Evolutionary conservation across 768 basidiomycete species (phyloP), one percentile per base, ranked within the genome.

Genomic region (Lentinula guzmanii): DNA sequence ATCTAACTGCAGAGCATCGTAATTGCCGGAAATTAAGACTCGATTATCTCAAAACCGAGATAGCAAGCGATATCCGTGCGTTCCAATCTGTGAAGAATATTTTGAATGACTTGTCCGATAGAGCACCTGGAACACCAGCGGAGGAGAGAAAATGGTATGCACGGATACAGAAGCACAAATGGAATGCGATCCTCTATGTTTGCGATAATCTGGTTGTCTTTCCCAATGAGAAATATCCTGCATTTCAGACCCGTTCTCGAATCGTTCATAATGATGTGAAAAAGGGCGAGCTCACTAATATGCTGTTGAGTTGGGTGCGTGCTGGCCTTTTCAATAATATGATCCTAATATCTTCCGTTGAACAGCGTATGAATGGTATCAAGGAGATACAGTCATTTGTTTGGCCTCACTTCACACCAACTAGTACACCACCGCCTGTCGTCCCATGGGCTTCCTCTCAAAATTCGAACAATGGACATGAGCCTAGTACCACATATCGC

Each of bases 171-270:
- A n/a, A 42, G 33, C n/a, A 37, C 8, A 58, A 42, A 18, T 58
- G 56, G 56, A 7, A n/a, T 21, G 33, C 39, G 5, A 18, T 58
- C 7, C n/a, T 33, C 16, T 58, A 58, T 18, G 35, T 58, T 16
- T 58, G 56, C 21, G 33, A 58, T 58, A 39, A 58, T 33, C 56
- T 58, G 7, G 41, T 41, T 33, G 56, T 58, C 7, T 58, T 58
- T 13, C 56, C 56, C 10, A 50, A 31, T n/a, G 5, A n/a, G 24
- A 10, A 24, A 15, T n/a, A 31, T n/a, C 21, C 16, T 28, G 9
- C 16, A n/a, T 10, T 54, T 33, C 24, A 54, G n/a, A 35, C 21
- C 5, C 10, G 34, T 10, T 10, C n/a, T 9, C 16, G 33, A n/a
- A n/a, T 34, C n/a, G 24, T 10, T 35, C 21, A 37, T 11, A 56